Evolutionary conservation across 345 rosid genomes (phyloP), one percentile per base, ranked within the genome.

Genomic region (Toxicodendron radicans): DNA sequence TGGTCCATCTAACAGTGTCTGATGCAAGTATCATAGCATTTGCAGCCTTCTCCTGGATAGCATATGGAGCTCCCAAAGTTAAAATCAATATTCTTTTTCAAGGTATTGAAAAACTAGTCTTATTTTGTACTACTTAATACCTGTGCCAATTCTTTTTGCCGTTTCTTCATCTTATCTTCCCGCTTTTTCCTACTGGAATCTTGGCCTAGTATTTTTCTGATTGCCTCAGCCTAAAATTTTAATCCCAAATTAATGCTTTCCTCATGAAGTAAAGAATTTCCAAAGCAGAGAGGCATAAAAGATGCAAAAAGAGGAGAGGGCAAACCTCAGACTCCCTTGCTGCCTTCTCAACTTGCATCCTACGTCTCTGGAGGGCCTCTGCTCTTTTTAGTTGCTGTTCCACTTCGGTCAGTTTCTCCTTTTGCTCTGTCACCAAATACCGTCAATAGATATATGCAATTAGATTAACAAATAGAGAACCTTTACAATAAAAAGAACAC

Each of bases 311-410:
- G 67, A 3, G 72, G 58, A 43, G 49, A 60, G 21, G 2, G 45
- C 68, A 68, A 33, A 88, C 92, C 90, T 86, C 79, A 72, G 87
- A 81, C 59, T 83, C 90, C 72, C 81, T 82, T 27, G 88, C 90
- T 45, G 90, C 88, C 86, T 88, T 88, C 74, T 85, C 87, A 38
- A 84, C 86, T 74, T 88, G 90, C 79, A 84, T 72, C 74, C 87
- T 75, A 1, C 90, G 85, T 70, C 82, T 83, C 76, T 88, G 86
- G 53, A 86, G 87, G 23, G 90, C 88, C 81, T 88, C 88, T 9
- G 82, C 78, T 75, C 85, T 84, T 83, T 85, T 88, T 43, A 81
- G 64, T 79, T 88, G 88, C 77, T 76, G 84, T 73, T 88, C 92
- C 45, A 86, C 74, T 72, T 88, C 92, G 5, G 90, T 58, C 17